Conservation (phyloP, 1,139 yeast genomes). For the Diutina siamensis region DNA sequence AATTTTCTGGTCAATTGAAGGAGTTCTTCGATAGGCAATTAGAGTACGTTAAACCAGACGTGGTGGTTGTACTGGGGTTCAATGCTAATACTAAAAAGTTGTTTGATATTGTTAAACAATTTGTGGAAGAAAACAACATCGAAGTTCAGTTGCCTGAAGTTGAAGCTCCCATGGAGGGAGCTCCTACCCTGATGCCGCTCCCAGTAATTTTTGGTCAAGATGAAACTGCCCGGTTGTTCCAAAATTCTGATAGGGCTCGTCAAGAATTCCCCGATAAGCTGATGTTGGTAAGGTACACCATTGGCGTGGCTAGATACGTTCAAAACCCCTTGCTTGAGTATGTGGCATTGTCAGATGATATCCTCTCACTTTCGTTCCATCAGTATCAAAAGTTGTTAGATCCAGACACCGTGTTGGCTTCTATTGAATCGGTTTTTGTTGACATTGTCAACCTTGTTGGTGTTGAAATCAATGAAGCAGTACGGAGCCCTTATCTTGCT, state of each 20-base stretch:
- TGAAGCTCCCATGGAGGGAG: slow-evolving; percentile 19
- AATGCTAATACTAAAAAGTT: slow-evolving; percentile 62
- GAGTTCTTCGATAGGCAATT: slow-evolving; percentile 30
- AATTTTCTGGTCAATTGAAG: slow-evolving; percentile 41
- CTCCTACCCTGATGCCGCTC: slow-evolving; percentile 24
- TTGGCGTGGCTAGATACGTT: slow-evolving; percentile 80
- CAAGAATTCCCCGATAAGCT: slow-evolving; percentile 85
- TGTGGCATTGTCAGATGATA: slow-evolving; percentile 65
- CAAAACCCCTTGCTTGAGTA: slow-evolving; percentile 90
- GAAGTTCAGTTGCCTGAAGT: slow-evolving; percentile 42
- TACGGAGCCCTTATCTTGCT: slow-evolving; percentile 62
- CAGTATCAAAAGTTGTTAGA: slow-evolving; percentile 66
- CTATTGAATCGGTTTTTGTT: slow-evolving; percentile 74
- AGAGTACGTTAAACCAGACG: slow-evolving; percentile 54
- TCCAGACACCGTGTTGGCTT: slow-evolving; percentile 45
- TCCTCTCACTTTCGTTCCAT: slow-evolving; percentile 61
- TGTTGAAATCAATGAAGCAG: slow-evolving; percentile 84
- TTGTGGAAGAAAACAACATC: slow-evolving; percentile 47
- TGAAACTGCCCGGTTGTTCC: slow-evolving; percentile 85
- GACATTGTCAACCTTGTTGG: slow-evolving; percentile 89
- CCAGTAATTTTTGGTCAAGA: slow-evolving; percentile 78
- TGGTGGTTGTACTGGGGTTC: slow-evolving; percentile 81
- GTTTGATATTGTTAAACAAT: slow-evolving; percentile 43
- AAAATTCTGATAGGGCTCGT: slow-evolving; percentile 65
- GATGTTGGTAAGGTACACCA: slow-evolving; percentile 70